Conservation (phyloP, 164 flowering plant genomes). For the Dillenia turbinata region DNA sequence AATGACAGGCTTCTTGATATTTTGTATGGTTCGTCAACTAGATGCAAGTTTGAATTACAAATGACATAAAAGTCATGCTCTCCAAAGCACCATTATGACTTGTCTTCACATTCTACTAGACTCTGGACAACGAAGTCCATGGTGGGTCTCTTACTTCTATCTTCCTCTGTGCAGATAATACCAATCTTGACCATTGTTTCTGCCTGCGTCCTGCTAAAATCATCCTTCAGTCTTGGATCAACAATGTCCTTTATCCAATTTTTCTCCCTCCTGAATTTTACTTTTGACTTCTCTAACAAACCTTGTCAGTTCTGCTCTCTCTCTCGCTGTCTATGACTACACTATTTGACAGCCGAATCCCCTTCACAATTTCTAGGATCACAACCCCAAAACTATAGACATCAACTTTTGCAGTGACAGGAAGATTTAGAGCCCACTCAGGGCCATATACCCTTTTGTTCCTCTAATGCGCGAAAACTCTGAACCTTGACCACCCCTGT, state of each 20-base stretch:
- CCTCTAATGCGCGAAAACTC: slow-evolving; percentile 14
- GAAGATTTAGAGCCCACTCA: slow-evolving; percentile 13
- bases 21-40: too few relatives aligned
- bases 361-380: slow-evolving; percentile 13
- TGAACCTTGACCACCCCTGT: not conserved
- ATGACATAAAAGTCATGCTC: too few relatives aligned
- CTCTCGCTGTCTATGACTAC: slow-evolving; percentile 8
- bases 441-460: slow-evolving; percentile 20
- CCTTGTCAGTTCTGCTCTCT: slow-evolving; percentile 16
- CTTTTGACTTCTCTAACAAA: slow-evolving; percentile 16
- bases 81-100: too few relatives aligned
- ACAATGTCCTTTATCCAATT: slow-evolving; percentile 22
- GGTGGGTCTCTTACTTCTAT: slow-evolving; percentile 17
- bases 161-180: slow-evolving; percentile 22
- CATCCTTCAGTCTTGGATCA: slow-evolving; percentile 24
- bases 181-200: slow-evolving; percentile 16
- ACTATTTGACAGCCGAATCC: slow-evolving; percentile 17
- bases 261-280: slow-evolving; percentile 16
- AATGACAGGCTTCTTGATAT: too few relatives aligned
- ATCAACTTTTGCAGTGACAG: slow-evolving; percentile 13
- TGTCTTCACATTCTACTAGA: too few relatives aligned
- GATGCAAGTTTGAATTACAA: too few relatives aligned
- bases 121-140: slow-evolving; percentile 3
- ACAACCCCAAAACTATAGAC: slow-evolving; percentile 23
- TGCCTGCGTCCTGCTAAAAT: slow-evolving; percentile 16